Conservation (phyloP, 2,329 filamentous ascomycete genomes). For the Colletotrichum camelliae region DNA sequence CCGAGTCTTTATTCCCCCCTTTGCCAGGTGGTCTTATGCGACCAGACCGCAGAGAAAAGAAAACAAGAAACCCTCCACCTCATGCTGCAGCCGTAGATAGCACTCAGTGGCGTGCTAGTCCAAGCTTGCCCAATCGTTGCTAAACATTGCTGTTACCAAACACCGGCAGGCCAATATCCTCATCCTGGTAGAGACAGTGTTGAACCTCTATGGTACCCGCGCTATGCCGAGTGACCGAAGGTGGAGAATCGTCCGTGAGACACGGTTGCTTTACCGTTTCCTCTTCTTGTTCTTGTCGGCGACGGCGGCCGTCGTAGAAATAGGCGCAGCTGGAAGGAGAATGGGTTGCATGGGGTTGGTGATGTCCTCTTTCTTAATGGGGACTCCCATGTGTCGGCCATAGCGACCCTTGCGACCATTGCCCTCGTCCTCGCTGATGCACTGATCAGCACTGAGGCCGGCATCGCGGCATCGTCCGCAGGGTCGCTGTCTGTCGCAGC, state of each 20-base stretch:
- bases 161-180: not conserved
- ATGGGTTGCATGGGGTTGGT: slow-evolving; percentile 38
- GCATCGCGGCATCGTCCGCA: slow-evolving; percentile 96
- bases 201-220: not conserved
- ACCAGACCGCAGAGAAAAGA: not conserved
- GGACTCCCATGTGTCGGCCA: slow-evolving; percentile 73
- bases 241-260: not conserved
- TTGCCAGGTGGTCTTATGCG: slow-evolving; percentile 10
- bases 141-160: not conserved
- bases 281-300: slow-evolving; percentile 68
- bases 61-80: not conserved
- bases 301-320: slow-evolving; percentile 38
- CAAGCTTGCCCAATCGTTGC: not conserved
- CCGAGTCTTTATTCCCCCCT: not conserved
- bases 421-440: slow-evolving; percentile 96
- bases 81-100: not conserved
- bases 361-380: slow-evolving; percentile 63
- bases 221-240: not conserved
- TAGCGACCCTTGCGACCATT: slow-evolving; percentile 97
- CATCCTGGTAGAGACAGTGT: slow-evolving; percentile 2
- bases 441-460: slow-evolving; percentile 90
- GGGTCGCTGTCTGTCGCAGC: slow-evolving; percentile 93
- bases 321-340: slow-evolving; percentile 50
- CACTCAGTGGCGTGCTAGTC: not conserved
- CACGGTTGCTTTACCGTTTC: slow-evolving; percentile 52